These are phyloP conservation scores for Daldinia eschscholtzii DNA, from an alignment of 2,329 filamentous ascomycete genomes.

Conservation along the genomic window DNA sequence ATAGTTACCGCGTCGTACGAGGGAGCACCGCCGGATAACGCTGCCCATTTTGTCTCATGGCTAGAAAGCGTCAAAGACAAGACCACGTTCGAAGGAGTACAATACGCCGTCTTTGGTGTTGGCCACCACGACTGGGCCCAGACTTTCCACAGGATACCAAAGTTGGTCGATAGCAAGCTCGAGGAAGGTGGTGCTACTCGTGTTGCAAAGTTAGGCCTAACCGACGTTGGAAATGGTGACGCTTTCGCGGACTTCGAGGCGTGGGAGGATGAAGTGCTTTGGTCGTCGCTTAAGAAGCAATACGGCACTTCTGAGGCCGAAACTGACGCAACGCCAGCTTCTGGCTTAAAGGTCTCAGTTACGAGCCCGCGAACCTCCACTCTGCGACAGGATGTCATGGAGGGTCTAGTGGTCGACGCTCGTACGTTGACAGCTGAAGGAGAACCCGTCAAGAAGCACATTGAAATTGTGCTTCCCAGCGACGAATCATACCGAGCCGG, in stretches of 20 bases:
- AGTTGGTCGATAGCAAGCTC: conserved; percentile 62
- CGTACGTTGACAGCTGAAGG: conserved; percentile 63
- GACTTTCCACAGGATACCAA: conserved; percentile 71
- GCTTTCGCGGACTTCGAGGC: conserved; percentile 69
- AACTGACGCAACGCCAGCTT: conserved; percentile 36
- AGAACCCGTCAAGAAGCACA: conserved; percentile 70
- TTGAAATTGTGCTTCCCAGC: conserved; percentile 76
- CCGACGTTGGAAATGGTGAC: conserved; percentile 66
- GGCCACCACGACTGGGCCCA: conserved; percentile 64
- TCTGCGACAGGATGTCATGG: conserved; percentile 73
- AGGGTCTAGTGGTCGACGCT: conserved; percentile 69
- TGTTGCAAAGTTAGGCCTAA: conserved; percentile 61
- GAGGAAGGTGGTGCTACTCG: conserved; percentile 61
- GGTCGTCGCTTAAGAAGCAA: conserved; percentile 61
- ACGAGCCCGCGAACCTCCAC: conserved; percentile 67
- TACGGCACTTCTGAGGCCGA: conserved; percentile 45
- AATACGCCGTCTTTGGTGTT: conserved; percentile 78
- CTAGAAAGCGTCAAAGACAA: conserved; percentile 64
- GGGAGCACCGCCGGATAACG: conserved; percentile 80
- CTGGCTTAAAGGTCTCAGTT: conserved; percentile 62
- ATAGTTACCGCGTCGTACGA: conserved; percentile 81
- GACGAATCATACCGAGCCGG: conserved; percentile 76
- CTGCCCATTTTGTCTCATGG: conserved; percentile 76
- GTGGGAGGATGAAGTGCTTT: conserved; percentile 68
- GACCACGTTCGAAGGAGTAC: conserved; percentile 66